Conservation (phyloP, 345 rosid species). For the Linum trigynum region DNA sequence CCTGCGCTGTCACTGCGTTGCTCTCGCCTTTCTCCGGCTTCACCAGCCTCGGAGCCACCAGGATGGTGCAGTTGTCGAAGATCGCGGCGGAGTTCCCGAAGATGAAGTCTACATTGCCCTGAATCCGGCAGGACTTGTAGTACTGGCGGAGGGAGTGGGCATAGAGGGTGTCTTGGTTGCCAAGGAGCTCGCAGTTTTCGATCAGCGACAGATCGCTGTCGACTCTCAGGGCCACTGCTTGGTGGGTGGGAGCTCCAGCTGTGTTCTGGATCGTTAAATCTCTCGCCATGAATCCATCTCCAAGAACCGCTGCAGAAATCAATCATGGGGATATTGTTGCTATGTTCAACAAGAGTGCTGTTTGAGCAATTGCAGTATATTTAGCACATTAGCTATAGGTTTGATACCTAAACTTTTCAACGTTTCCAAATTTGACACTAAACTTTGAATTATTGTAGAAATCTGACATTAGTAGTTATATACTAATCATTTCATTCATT, state of each 20-base stretch:
- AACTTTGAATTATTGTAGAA: too few species aligned
- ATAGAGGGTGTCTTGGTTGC: conserved; percentile 88
- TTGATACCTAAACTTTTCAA: too few species aligned
- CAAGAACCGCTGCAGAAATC: conserved; percentile 49
- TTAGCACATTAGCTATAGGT: too few species aligned
- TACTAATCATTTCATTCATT: too few species aligned
- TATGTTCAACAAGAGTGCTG: neutral
- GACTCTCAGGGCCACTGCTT: conserved; percentile 87
- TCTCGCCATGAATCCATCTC: conserved; percentile 96
- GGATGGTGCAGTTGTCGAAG: conserved; percentile 58
- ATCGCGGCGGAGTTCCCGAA: conserved; percentile 80
- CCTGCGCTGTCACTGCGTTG: conserved; percentile 74
- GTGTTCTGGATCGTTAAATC: conserved; percentile 71
- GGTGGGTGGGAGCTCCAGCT: conserved; percentile 79
- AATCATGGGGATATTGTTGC: neutral
- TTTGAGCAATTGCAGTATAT: too few species aligned
- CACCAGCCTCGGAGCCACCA: conserved; percentile 54
- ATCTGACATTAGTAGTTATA: too few species aligned
- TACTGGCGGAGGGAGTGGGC: conserved; percentile 81
- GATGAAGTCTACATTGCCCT: conserved; percentile 90
- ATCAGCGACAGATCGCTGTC: conserved; percentile 71
- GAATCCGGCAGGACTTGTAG: conserved; percentile 67
- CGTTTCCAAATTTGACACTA: too few species aligned
- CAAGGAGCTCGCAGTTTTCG: conserved; percentile 77
- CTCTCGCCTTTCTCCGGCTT: conserved; percentile 74